These are phyloP conservation scores for Solanum appendiculatum DNA, from an alignment of 257 asterid species.

Conservation along the genomic window DNA sequence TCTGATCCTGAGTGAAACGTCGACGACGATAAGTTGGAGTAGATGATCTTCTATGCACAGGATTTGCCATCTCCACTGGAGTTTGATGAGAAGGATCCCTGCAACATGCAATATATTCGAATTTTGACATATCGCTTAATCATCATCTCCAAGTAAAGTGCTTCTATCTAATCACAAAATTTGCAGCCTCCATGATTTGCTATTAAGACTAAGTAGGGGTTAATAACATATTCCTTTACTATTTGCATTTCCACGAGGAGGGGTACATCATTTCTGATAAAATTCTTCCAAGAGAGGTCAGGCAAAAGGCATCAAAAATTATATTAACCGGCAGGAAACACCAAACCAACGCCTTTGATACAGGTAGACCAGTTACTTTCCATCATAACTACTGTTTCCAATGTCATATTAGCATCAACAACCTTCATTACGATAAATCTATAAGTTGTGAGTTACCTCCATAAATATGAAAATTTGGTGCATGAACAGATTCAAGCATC, in stretches of 20 bases:
- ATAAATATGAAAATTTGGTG: background rate
- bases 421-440: background rate
- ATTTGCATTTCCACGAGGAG: background rate
- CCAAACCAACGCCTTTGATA: background rate
- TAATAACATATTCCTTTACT: background rate
- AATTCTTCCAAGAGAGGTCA: background rate
- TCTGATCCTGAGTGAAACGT: conserved; percentile 27
- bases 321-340: background rate
- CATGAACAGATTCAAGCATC: background rate
- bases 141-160: background rate
- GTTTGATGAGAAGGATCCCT: background rate
- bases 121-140: background rate
- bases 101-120: background rate
- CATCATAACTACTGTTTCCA: background rate
- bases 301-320: background rate
- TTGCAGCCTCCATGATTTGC: background rate
- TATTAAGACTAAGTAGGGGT: background rate
- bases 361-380: background rate
- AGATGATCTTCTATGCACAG: background rate
- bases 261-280: background rate
- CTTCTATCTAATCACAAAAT: background rate
- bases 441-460: background rate
- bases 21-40: conserved; percentile 35
- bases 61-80: background rate
- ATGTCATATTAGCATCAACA: background rate